A percentile compares a stretch with the other conserved stretches of the same genome.
These are phyloP conservation scores for Gigaspora rosea DNA, from an alignment of 192 early-diverging fungal genomes.

Conservation along the genomic window DNA sequence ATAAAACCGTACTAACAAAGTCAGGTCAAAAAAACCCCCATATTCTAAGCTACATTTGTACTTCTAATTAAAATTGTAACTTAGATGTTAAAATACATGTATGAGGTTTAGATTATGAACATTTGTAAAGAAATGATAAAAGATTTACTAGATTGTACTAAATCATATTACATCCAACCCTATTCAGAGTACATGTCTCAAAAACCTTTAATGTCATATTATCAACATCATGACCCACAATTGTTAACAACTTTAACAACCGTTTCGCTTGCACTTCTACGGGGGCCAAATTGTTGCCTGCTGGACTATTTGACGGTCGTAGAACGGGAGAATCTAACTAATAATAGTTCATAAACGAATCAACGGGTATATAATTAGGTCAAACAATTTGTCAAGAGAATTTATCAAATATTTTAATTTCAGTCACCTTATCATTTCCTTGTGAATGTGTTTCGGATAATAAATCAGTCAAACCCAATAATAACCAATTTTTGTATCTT, in stretches of 20 bases:
- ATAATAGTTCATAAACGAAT: conserved; percentile 5
- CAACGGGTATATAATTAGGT: background rate
- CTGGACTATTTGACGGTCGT: conserved; percentile 19
- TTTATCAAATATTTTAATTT: background rate
- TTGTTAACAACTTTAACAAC: conserved; percentile 42
- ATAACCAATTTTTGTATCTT: conserved; percentile 27
- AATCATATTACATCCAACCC: too few species aligned
- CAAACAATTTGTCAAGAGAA: too few species aligned
- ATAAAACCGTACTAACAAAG: too few species aligned
- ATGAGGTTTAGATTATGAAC: too few species aligned
- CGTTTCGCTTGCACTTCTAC: conserved; percentile 31
- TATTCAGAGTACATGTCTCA: too few species aligned
- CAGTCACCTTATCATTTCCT: background rate
- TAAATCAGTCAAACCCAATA: background rate
- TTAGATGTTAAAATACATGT: too few species aligned
- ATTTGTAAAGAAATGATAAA: too few species aligned
- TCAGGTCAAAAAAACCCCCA: too few species aligned
- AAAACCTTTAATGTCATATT: conserved; percentile 34
- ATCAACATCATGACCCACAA: conserved; percentile 48
- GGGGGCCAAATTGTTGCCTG: conserved; percentile 13
- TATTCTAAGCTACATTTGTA: too few species aligned
- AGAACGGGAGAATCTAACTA: conserved; percentile 35
- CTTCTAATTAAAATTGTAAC: too few species aligned
- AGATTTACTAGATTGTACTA: too few species aligned
- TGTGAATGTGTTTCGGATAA: background rate